A percentile compares a stretch with the other conserved stretches of the same genome.
Evolutionary conservation across 257 asterid species (phyloP).

Genomic region (Solanum bukasovii): DNA sequence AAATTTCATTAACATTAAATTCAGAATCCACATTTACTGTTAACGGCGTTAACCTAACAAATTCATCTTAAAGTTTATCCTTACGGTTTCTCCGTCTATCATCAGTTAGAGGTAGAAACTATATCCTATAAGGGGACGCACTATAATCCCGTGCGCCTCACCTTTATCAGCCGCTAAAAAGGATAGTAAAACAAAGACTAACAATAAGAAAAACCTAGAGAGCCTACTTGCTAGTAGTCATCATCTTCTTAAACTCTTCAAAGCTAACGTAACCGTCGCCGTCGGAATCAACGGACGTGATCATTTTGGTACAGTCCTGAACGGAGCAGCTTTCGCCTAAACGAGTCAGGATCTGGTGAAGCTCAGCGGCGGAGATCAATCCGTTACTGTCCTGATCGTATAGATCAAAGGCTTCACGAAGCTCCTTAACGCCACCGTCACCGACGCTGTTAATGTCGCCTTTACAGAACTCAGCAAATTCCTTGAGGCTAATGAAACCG

Average conservation of each 20-base stretch:
- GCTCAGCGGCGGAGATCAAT: constrained; percentile 61
- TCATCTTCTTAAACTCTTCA: constrained; percentile 72
- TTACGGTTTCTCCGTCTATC: background rate
- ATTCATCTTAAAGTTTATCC: background rate
- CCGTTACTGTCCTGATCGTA: constrained; percentile 87
- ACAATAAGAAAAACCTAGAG: background rate
- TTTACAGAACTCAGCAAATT: constrained; percentile 59
- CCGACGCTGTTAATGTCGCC: constrained; percentile 22
- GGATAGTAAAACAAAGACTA: background rate
- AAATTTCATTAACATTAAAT: background rate
- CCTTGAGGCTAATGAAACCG: constrained; percentile 62
- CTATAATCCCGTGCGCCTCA: background rate
- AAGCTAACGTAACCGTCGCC: constrained; percentile 72
- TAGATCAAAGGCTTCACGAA: constrained; percentile 66
- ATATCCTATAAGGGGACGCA: background rate
- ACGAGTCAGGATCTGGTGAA: constrained; percentile 60
- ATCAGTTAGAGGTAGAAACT: background rate
- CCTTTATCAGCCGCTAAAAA: background rate
- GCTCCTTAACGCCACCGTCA: constrained; percentile 39
- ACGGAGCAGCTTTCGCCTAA: constrained; percentile 62
- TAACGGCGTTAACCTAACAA: background rate
- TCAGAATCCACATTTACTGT: background rate
- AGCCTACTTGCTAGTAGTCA: constrained; percentile 26
- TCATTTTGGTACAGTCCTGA: constrained; percentile 64
- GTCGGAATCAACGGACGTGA: constrained; percentile 61